Base-by-base conservation (phyloP, 352 stramenopile genomes). In the Phytophthora cajani region DNA sequence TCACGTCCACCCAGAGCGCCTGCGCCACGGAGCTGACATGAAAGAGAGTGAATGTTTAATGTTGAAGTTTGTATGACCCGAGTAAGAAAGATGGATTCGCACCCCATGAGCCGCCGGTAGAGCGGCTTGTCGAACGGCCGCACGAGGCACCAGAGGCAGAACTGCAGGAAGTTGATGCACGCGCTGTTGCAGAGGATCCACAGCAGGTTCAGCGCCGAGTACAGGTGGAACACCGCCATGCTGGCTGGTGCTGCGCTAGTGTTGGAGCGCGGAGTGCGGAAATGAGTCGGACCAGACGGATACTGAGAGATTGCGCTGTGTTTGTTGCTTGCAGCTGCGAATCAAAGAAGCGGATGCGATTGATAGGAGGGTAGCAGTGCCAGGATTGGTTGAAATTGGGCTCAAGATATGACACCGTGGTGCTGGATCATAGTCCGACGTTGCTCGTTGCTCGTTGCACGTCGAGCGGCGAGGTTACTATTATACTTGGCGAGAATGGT, bases 1-100 rank as follows among this genome's bases (percentile, higher is more conserved):
- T 83, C 7, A 95, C 88, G 55, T 98, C 92, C 3, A 98, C 78
- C 85, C 93, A 98, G 16, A 91, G 80, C 38, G 87, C 66, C 81
- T 89, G 85, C 30, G 81, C 82, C 62, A 79, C 78, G 44, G 75
- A 88, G 12, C 75, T 93, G 55, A 44, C 4, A n/a, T n/a, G 6
- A n/a, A 6, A 44, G 16, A n/a, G 14, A 8, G 38, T 44, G 38
- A 44, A 44, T 44, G 38, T 56, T 53, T 46, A 69, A 40, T 42
- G 38, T 62, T 36, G 33, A 60, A 19, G 23, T 55, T 40, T 58
- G 23, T 63, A 46, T 42, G n/a, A 2, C 32, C 36, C 30, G 30
- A 36, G 30, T 9, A 11, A 36, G 8, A 16, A 38, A 66, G 52
- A 66, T 64, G 69, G 65, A 71, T 64, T 69, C 64, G 36, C 59